phyloP scores from a whole-genome alignment of 352 stramenopile species.

The Globisporangium lucens region DNA sequence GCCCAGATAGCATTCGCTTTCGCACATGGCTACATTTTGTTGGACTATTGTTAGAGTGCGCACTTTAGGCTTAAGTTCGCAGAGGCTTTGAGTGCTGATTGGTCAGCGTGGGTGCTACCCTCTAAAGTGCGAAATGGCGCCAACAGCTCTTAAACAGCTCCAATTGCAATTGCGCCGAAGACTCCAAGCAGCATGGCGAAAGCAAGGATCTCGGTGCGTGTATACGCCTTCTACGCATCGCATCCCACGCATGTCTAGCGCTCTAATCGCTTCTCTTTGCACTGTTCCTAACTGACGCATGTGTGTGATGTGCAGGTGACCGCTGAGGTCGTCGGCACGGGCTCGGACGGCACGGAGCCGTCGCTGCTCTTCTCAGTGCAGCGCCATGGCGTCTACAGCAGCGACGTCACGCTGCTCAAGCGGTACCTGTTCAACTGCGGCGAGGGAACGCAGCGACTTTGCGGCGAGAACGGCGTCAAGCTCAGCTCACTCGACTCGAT shows the following conservation, averaged over 20 bases:
- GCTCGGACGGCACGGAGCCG: conserved; percentile 62
- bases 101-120: not conserved
- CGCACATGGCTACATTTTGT: conserved; percentile 6
- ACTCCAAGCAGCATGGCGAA: not conserved
- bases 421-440: conserved; percentile 75
- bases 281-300: not conserved
- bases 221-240: not conserved
- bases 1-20: not conserved
- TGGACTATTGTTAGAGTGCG: conserved; percentile 3
- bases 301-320: conserved; percentile 29
- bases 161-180: not conserved
- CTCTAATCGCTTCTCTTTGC: not conserved
- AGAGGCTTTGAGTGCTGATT: not conserved
- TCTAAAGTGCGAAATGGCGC: conserved; percentile 15
- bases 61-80: conserved; percentile 1
- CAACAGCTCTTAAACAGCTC: conserved; percentile 5
- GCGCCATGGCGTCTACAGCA: conserved; percentile 60
- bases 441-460: conserved; percentile 64
- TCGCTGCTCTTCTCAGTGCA: conserved; percentile 67
- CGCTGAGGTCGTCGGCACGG: conserved; percentile 57
- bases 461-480: conserved; percentile 68
- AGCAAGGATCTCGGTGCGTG: conserved; percentile 14
- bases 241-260: not conserved
- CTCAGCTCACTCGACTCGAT: conserved; percentile 62
- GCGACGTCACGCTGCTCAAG: conserved; percentile 54